Evolutionary conservation across 2,329 filamentous ascomycete genomes (phyloP), one percentile per base, ranked within the genome.

Genomic region (Metarhizium robertsii): DNA sequence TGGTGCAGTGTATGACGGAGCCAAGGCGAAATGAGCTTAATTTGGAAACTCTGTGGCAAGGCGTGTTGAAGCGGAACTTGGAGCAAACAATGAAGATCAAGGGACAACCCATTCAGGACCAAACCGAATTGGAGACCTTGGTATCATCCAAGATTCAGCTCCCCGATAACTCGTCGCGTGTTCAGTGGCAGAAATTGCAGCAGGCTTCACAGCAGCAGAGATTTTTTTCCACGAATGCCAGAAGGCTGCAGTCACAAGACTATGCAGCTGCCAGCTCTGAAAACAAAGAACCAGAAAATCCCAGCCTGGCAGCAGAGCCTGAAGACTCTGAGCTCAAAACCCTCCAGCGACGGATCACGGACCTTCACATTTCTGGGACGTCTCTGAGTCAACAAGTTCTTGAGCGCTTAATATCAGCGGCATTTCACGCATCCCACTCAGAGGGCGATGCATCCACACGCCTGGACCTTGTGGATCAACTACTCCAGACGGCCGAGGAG

Each of bases 1-100:
- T 84, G 14, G 70, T 84, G 10, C 81, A 84, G 62, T 75, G 81
- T 61, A 75, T 84, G 71, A 83, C 79, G 0, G 79, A 81, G 61
- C 64, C 71, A 8, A 72, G 79, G 55, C 73, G 81, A 36, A 65
- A 68, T 25, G 79, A 84, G 60, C 69, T 84, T 53, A 74, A 75
- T 48, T 65, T 84, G 13, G 81, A 84, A 62, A 64, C 63, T 11
- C 67, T 84, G 1, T 84, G 81, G 81, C 66, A 66, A 40, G 68
- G 69, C 7, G 63, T 73, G 36, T 57, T 79, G 49, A 70, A 64
- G 52, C 65, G 66, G 51, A 73, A 62, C 59, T 51, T 75, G 2
- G 61, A 63, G 14, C 59, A 67, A 45, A 60, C 59, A 11, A 66
- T 65, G 40, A 66, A 66, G 50, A 62, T 71, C 20, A 62, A 64